Evolutionary conservation across 768 basidiomycete species (phyloP), one percentile per base, ranked within the genome.

Genomic region (Tylopilus felleus): DNA sequence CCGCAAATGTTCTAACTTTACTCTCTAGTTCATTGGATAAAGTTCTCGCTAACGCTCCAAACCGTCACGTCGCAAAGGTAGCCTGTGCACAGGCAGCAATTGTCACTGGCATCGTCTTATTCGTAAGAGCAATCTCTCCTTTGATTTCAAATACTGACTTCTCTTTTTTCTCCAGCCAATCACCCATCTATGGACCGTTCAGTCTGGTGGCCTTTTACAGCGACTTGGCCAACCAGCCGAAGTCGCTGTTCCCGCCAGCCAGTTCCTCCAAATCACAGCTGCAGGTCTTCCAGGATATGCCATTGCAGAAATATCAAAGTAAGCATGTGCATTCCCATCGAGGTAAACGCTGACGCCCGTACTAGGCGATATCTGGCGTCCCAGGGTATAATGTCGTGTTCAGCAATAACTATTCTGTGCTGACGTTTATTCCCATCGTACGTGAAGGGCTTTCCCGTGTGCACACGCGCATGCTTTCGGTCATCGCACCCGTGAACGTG

Each of bases 261-360:
- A 69, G 25, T 80, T 79, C 53, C 70, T 80, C 3, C 64, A 60
- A 35, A 66, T 71, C 56, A 60, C 75, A 8, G 69, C 68, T 12
- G 56, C 77, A 27, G 77, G 78, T 45, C 66, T 80, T 33, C 79
- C 77, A 3, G 78, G 77, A 21, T 80, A 80, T 59, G 75, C 71
- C 12, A 69, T 74, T 29, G 72, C 75, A 35, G 67, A 73, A 49
- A 66, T 80, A 49, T 63, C 74, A 25, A 75, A 76, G 71, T 73
- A 50, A 56, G 48, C 23, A 1, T 1, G 9, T 23, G 8, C 28
- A 25, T 38, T 22, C 14, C 42, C 10, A 45, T 33, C 5, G 38
- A 22, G 10, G 42, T 19, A 5, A 14, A 4, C 45, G 22, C 52
- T 65, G 33, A 66, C 40, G 6, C 12, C n/a, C 7, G 6, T 21